These are phyloP conservation scores for Fusarium cicatricum DNA, from an alignment of 2,329 filamentous ascomycete genomes.

Conservation along the genomic window DNA sequence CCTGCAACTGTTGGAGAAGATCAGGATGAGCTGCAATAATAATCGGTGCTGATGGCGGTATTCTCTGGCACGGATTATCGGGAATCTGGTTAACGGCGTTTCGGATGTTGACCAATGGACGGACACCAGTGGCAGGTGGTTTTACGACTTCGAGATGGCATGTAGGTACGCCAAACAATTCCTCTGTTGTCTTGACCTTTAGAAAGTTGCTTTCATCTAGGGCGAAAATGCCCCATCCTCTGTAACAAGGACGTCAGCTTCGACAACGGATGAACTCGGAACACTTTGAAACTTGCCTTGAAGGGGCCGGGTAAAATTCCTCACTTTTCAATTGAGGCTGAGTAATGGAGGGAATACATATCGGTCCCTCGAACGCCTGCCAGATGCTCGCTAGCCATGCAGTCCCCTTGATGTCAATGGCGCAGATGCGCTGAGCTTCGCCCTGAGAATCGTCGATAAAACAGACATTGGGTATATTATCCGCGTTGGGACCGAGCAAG, in stretches of 20 bases:
- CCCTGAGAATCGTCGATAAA: conserved; percentile 58
- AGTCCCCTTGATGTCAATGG: conserved; percentile 59
- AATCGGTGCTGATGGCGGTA: neutral
- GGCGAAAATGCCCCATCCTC: conserved; percentile 60
- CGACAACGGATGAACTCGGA: neutral
- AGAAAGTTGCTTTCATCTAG: conserved; percentile 56
- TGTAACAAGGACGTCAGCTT: conserved; percentile 23
- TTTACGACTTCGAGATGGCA: conserved; percentile 31
- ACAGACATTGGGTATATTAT: conserved; percentile 63
- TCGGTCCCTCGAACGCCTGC: conserved; percentile 45
- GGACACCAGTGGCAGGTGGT: conserved; percentile 16
- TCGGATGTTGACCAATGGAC: conserved; percentile 41
- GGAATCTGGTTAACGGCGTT: conserved; percentile 38
- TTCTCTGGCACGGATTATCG: conserved; percentile 43
- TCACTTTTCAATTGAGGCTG: conserved; percentile 40
- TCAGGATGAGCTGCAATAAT: conserved; percentile 24
- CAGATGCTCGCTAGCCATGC: conserved; percentile 64
- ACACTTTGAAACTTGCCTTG: conserved; percentile 36
- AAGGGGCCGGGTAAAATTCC: conserved; percentile 41
- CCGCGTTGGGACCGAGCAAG: conserved; percentile 48
- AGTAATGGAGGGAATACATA: conserved; percentile 39
- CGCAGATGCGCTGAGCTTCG: conserved; percentile 58
- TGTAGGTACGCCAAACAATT: conserved; percentile 45
- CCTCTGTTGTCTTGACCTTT: conserved; percentile 44
- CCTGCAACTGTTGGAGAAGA: conserved; percentile 16